Conservation (phyloP, 1,284 basidiomycete species). For the Fomes fomentarius region DNA sequence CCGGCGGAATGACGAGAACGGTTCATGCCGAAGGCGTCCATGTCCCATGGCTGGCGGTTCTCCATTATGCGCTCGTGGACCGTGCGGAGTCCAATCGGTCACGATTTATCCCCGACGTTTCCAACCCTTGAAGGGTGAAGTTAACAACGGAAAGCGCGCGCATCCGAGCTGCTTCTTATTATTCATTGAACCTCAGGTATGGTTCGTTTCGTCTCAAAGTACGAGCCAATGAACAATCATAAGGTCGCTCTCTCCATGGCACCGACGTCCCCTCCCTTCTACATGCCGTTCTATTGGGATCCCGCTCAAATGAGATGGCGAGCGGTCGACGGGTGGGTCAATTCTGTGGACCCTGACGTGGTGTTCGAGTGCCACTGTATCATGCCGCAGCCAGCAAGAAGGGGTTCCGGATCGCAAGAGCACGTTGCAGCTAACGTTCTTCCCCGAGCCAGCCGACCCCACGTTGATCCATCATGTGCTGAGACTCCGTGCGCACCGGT, state of each 20-base stretch:
- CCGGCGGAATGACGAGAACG: constrained; percentile 11
- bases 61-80: no score
- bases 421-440: neutral
- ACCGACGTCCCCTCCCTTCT: neutral
- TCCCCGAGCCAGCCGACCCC: neutral
- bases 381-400: neutral
- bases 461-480: neutral
- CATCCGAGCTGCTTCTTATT: no score
- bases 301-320: neutral
- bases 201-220: no score
- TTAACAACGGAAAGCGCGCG: no score
- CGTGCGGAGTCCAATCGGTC: no score
- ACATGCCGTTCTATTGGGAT: neutral
- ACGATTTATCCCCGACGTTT: no score
- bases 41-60: no score
- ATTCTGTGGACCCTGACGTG: neutral
- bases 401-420: neutral
- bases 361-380: neutral
- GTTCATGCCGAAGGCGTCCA: no score
- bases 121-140: no score
- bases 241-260: neutral
- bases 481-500: neutral
- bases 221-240: no score
- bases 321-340: neutral
- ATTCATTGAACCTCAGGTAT: neutral